Evolutionary conservation across 2,329 filamentous ascomycete species (phyloP), one percentile per base, ranked within the genome.

Genomic region (Aquanectria penicillioides): DNA sequence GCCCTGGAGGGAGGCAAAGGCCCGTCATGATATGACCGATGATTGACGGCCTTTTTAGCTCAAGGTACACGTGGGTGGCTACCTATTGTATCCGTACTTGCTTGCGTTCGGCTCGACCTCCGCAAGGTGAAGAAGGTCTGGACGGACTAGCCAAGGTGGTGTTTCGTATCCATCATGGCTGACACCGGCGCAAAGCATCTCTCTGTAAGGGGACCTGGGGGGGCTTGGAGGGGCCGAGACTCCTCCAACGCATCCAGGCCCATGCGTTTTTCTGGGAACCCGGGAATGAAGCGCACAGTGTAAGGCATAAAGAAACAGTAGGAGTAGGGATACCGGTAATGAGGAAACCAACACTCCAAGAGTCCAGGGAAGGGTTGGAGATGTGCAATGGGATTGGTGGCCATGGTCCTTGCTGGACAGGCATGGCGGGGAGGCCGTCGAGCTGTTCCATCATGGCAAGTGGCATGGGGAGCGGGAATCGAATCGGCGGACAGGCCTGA

Each of bases 401-500:
- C 23, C 15, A 33, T 25, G 46, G 46, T 29, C 10, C 22, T 17
- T 23, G 50, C 25, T 44, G 29, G 36, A 38, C 25, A 29, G 20
- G 26, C 41, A 48, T 28, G 26, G 36, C 43, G 26, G 28, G 51
- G 43, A 38, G 50, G n/a, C 20, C 29, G 25, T 55, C n/a, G 43
- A 26, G 31, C 36, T 23, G 34, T 48, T 47, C 13, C 20, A 40
- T 13, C 18, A 23, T 22, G 9, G 31, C 17, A 54, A 13, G 44
- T 44, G 43, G 52, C n/a, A 49, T 37, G 22, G 18, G 5, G 26
- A 20, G 20, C 34, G 34, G 50, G 52, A 31, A 43, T 52, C 47
- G 40, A 52, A 52, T 57, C 47, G 47, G 34, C 20, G 43, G 36
- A 47, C 51, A 13, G 43, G 26, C 43, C 26, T n/a, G 43, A 29